A percentile compares a stretch with the other conserved stretches of the same genome.
Conservation (phyloP, 2,329 filamentous ascomycete species). For the Penicillium sp. region DNA sequence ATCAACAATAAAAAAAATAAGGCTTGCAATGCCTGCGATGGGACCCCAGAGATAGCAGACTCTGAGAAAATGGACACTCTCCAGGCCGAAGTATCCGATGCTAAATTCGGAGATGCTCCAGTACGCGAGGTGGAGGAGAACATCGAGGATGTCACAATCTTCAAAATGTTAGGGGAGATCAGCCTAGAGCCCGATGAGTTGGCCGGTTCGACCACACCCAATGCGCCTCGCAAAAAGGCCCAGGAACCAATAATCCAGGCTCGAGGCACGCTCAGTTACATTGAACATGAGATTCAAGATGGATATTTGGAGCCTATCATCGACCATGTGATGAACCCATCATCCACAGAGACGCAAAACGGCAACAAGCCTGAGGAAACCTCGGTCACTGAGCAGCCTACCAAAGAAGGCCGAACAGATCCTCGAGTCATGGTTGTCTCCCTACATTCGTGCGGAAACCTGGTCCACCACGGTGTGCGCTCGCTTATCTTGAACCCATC, state of each 20-base stretch:
- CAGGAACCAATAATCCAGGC: slow-evolving; percentile 18
- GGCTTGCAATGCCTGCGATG: slow-evolving; percentile 23
- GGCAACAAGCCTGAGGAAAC: slow-evolving; percentile 3
- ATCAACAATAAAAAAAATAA: slow-evolving; percentile 70
- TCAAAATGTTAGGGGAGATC: slow-evolving; percentile 37
- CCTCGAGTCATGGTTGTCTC: slow-evolving; percentile 77
- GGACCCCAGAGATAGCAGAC: slow-evolving; percentile 7
- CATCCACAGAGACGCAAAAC: neutral
- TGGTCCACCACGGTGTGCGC: slow-evolving; percentile 91
- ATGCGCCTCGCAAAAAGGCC: slow-evolving; percentile 10
- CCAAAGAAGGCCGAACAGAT: slow-evolving; percentile 14
- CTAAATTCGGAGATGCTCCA: slow-evolving; percentile 3
- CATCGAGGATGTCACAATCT: slow-evolving; percentile 27
- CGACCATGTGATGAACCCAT: slow-evolving; percentile 29
- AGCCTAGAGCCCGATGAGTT: slow-evolving; percentile 33
- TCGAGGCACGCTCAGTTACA: slow-evolving; percentile 39
- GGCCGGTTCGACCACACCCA: slow-evolving; percentile 4
- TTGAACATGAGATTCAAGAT: slow-evolving; percentile 44
- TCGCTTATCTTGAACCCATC: slow-evolving; percentile 81
- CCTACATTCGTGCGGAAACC: slow-evolving; percentile 94
- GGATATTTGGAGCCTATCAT: slow-evolving; percentile 41
- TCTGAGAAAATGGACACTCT: slow-evolving; percentile 4
- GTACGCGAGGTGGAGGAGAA: slow-evolving; percentile 10
- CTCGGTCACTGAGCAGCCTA: slow-evolving; percentile 1
- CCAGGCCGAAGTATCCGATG: slow-evolving; percentile 2